Conservation (phyloP, 495 filamentous ascomycete species). For the Pyrenopolyporus hunteri region DNA sequence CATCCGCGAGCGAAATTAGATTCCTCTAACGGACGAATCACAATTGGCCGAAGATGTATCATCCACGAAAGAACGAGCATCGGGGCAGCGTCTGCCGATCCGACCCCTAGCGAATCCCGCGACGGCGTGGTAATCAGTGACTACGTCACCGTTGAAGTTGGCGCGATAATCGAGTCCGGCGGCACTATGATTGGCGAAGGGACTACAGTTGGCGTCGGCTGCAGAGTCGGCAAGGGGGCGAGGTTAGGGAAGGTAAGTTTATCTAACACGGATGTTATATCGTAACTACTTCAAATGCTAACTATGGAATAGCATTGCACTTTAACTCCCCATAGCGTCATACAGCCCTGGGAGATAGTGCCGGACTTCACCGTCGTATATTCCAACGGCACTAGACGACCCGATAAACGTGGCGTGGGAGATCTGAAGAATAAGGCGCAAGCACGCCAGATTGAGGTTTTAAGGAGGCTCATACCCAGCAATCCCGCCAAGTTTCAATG, state of each 20-base stretch:
- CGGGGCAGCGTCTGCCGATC: conserved; percentile 53
- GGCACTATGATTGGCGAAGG: conserved; percentile 67
- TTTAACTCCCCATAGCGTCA: conserved; percentile 53
- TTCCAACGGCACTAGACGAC: conserved; percentile 61
- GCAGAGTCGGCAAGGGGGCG: conserved; percentile 63
- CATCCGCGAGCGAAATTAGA: conserved; percentile 80
- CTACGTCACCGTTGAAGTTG: conserved; percentile 66
- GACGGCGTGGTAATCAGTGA: conserved; percentile 59
- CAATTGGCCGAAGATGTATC: conserved; percentile 74
- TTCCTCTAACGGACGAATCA: conserved; percentile 70
- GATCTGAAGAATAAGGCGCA: conserved; percentile 61
- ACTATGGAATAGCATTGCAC: conserved; percentile 61
- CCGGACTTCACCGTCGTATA: conserved; percentile 72
- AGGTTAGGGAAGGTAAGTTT: conserved; percentile 67
- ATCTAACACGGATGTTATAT: neutral
- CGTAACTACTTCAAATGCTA: neutral
- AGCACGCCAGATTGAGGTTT: conserved; percentile 66
- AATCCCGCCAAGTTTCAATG: conserved; percentile 64
- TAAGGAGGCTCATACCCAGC: conserved; percentile 66
- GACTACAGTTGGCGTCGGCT: conserved; percentile 64
- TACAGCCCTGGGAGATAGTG: conserved; percentile 60
- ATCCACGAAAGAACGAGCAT: conserved; percentile 74
- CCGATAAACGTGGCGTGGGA: conserved; percentile 60
- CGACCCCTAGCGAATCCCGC: conserved; percentile 38
- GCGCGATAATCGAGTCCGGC: conserved; percentile 64